A percentile compares a stretch with the other conserved stretches of the same genome.
These are phyloP conservation scores for Ceratobasidium sp. DNA, from an alignment of 1,284 basidiomycete genomes.

Conservation along the genomic window DNA sequence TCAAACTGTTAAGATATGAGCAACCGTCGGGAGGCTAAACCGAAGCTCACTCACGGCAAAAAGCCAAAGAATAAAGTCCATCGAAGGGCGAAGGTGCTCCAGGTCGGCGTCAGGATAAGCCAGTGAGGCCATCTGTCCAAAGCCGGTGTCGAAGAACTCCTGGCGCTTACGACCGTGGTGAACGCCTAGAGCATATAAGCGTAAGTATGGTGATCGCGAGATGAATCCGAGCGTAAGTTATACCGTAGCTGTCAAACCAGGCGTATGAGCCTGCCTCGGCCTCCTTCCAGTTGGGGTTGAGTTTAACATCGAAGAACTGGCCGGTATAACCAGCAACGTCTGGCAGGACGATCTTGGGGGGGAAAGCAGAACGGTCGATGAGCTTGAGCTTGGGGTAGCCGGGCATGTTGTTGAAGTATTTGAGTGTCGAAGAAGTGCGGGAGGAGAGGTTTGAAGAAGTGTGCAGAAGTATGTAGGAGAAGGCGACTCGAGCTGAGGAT, in stretches of 20 bases:
- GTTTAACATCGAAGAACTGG: constrained; percentile 40
- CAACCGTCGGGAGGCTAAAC: background rate
- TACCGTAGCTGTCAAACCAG: constrained; percentile 42
- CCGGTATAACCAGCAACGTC: constrained; percentile 42
- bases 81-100: constrained; percentile 55
- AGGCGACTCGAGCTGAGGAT: constrained; percentile 29
- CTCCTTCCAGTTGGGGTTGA: constrained; percentile 41
- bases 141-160: constrained; percentile 44
- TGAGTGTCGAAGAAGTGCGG: too few relatives aligned
- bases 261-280: constrained; percentile 42
- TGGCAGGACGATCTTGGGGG: constrained; percentile 37
- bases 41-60: constrained; percentile 52
- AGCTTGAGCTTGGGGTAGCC: constrained; percentile 37
- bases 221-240: background rate
- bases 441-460: constrained; percentile 16
- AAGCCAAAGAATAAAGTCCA: constrained; percentile 58
- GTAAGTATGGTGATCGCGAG: background rate
- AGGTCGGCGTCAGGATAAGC: constrained; percentile 56
- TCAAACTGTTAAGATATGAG: constrained; percentile 50
- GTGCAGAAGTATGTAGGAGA: constrained; percentile 5
- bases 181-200: constrained; percentile 20
- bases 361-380: constrained; percentile 40
- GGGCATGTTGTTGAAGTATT: constrained; percentile 29
- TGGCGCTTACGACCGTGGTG: constrained; percentile 40
- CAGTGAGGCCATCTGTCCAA: constrained; percentile 56